A percentile compares a stretch with the other conserved stretches of the same genome.
phyloP scores from a whole-genome alignment of 2,329 filamentous ascomycete genomes.

The Aspergillus sp. region DNA sequence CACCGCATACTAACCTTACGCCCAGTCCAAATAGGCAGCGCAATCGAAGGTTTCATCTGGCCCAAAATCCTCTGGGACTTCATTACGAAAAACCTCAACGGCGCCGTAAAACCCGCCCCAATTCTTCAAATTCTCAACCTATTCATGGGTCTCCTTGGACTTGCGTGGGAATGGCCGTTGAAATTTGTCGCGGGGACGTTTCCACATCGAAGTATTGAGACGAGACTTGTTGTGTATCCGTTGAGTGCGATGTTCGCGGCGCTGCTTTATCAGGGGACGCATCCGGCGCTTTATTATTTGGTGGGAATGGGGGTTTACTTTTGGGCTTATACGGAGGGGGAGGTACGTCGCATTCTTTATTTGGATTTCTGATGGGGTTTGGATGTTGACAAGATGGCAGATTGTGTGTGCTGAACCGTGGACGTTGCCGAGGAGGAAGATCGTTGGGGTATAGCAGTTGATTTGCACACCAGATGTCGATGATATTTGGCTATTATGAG shows the following conservation, averaged over 20 bases:
- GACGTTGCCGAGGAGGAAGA: constrained; percentile 55
- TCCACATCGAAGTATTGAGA: constrained; percentile 80
- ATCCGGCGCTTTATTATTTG: constrained; percentile 85
- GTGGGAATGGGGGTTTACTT: constrained; percentile 84
- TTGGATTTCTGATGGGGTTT: not conserved
- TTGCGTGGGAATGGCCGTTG: constrained; percentile 90
- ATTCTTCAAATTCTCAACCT: constrained; percentile 86
- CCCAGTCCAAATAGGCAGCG: constrained; percentile 79
- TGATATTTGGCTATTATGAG: not conserved
- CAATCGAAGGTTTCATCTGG: constrained; percentile 89
- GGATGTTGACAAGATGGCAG: constrained; percentile 32
- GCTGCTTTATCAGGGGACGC: constrained; percentile 86
- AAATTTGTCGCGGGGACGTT: constrained; percentile 66
- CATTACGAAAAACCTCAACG: constrained; percentile 80
- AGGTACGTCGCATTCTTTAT: constrained; percentile 56
- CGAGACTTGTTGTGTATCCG: constrained; percentile 74
- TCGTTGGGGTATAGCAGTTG: constrained; percentile 22
- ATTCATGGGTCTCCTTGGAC: constrained; percentile 66
- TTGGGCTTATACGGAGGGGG: constrained; percentile 94
- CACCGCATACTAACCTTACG: constrained; percentile 7
- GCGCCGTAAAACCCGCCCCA: constrained; percentile 78
- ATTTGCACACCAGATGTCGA: not conserved
- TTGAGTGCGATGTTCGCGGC: constrained; percentile 66
- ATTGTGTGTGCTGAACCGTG: constrained; percentile 63
- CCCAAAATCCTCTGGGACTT: constrained; percentile 99